Evolutionary conservation across 2,329 filamentous ascomycete genomes (phyloP).

Genomic region (Drechslerella dactyloides): DNA sequence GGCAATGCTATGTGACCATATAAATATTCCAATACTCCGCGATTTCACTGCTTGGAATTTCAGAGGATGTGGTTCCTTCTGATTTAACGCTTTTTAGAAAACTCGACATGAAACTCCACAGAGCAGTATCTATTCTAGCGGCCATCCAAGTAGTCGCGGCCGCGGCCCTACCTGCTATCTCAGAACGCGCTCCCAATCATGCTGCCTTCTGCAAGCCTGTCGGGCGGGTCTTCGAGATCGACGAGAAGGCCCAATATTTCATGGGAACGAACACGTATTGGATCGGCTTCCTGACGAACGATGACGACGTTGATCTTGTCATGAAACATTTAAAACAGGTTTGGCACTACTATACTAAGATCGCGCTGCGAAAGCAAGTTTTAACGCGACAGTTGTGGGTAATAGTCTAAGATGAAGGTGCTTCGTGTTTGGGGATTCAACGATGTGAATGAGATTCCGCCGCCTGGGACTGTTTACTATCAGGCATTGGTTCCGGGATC

Average conservation of each 20-base stretch:
- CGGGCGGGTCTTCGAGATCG: conserved; percentile 44
- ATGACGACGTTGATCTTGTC: conserved; percentile 64
- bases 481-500: conserved; percentile 39
- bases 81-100: background rate
- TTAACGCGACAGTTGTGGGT: conserved; percentile 2
- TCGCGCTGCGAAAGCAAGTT: background rate
- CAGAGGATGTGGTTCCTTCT: conserved; percentile 17
- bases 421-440: conserved; percentile 70
- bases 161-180: conserved; percentile 34
- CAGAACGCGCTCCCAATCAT: conserved; percentile 43
- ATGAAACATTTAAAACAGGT: conserved; percentile 60
- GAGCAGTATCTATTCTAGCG: conserved; percentile 24
- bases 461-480: conserved; percentile 42
- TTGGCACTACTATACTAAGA: background rate
- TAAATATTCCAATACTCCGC: conserved; percentile 25
- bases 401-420: conserved; percentile 64
- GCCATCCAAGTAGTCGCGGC: conserved; percentile 37
- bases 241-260: conserved; percentile 50
- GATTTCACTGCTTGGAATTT: background rate
- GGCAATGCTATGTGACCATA: background rate
- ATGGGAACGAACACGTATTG: conserved; percentile 50
- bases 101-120: conserved; percentile 42
- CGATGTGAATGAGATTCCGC: conserved; percentile 58
- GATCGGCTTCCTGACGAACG: conserved; percentile 45
- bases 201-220: conserved; percentile 19